Percentiles rank a stretch among this genome's conserved stretches.
Conservation (phyloP, 2,329 filamentous ascomycete genomes). For the Alternaria arborescens region DNA sequence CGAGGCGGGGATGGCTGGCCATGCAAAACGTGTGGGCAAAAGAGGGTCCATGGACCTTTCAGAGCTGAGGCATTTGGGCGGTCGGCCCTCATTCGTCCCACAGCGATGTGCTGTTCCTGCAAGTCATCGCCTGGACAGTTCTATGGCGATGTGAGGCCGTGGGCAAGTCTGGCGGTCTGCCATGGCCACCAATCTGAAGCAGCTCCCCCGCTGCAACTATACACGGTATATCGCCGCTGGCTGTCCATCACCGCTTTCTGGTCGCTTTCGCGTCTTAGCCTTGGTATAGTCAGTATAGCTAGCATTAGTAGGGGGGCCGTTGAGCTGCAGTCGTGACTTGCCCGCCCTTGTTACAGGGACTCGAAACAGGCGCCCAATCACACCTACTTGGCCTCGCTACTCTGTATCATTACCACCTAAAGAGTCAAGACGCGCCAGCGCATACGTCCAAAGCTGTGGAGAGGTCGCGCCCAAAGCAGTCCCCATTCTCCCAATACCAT, state of each 20-base stretch:
- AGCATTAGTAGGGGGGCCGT: slow-evolving; percentile 1
- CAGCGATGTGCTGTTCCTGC: slow-evolving; percentile 33
- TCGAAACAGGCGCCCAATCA: slow-evolving; percentile 26
- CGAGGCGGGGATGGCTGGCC: slow-evolving; percentile 27
- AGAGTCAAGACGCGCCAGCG: slow-evolving; percentile 32
- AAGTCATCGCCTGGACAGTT: slow-evolving; percentile 29
- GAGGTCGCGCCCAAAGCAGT: slow-evolving; percentile 29
- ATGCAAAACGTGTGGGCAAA: slow-evolving; percentile 13
- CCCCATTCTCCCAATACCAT: slow-evolving; percentile 26
- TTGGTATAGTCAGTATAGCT: neutral
- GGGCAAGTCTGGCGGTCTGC: slow-evolving; percentile 23
- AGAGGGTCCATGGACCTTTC: neutral
- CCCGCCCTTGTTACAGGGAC: slow-evolving; percentile 10
- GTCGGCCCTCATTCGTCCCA: slow-evolving; percentile 25
- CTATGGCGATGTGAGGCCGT: slow-evolving; percentile 6
- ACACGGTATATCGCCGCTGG: neutral
- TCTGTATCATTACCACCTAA: slow-evolving; percentile 19
- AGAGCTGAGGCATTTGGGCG: slow-evolving; percentile 31
- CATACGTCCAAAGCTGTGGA: slow-evolving; percentile 27
- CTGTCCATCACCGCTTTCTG: slow-evolving; percentile 3
- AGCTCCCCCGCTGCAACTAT: slow-evolving; percentile 1
- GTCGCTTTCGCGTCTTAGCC: neutral
- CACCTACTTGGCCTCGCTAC: slow-evolving; percentile 17
- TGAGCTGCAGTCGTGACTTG: slow-evolving; percentile 20
- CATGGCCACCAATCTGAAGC: slow-evolving; percentile 17